phyloP scores from a whole-genome alignment of 768 basidiomycete genomes.

The Antrodiella citrinella region DNA sequence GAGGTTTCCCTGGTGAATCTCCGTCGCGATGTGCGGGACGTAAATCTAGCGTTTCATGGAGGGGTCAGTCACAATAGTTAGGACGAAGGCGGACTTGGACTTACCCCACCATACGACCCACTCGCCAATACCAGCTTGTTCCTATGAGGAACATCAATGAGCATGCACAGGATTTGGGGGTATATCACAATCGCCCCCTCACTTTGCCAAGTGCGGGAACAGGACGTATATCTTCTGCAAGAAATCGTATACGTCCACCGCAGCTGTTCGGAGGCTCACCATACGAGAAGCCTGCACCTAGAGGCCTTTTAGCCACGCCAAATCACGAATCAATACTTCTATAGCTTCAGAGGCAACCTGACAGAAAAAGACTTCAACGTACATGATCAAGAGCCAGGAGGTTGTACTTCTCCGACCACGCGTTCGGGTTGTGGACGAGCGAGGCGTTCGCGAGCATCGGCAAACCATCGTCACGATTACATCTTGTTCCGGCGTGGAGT shows the following conservation, averaged over 20 bases:
- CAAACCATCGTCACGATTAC: too few relatives aligned
- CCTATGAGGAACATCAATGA: neutral
- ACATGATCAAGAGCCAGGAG: constrained; percentile 11
- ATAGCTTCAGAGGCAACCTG: neutral
- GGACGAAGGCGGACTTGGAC: too few relatives aligned
- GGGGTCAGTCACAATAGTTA: too few relatives aligned
- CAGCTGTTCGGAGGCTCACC: constrained; percentile 22
- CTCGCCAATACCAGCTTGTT: constrained; percentile 20
- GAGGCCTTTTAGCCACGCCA: too few relatives aligned
- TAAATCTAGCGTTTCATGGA: too few relatives aligned
- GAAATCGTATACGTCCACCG: constrained; percentile 28
- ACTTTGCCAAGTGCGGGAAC: constrained; percentile 16
- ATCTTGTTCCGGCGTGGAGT: too few relatives aligned
- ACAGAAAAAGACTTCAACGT: neutral
- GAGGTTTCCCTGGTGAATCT: constrained; percentile 26
- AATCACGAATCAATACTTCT: too few relatives aligned
- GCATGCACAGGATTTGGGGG: neutral
- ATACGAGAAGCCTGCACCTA: constrained; percentile 28
- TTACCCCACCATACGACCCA: constrained; percentile 27
- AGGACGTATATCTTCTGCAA: constrained; percentile 26
- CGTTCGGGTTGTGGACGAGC: constrained; percentile 17
- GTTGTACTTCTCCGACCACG: constrained; percentile 13
- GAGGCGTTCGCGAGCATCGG: constrained; percentile 17
- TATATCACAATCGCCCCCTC: neutral
- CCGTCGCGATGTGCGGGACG: constrained; percentile 28